phyloP scores from a whole-genome alignment of 306 rosid species.

The Prunus dulcis region DNA sequence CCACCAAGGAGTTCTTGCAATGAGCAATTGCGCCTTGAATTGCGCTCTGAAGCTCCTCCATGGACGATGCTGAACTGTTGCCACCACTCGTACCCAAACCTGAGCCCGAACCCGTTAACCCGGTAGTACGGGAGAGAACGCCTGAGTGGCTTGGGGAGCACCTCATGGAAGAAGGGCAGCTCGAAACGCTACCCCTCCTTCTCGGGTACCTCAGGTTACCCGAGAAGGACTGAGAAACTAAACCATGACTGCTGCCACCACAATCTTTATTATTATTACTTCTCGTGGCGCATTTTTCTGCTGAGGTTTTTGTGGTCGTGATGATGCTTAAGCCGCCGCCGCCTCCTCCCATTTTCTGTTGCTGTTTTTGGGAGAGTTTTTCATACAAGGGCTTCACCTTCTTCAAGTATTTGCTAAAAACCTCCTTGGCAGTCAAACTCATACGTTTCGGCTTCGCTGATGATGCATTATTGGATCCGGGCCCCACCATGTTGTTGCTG shows the following conservation, averaged over 20 bases:
- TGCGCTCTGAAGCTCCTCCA: conserved; percentile 95
- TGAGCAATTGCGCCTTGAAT: conserved; percentile 97
- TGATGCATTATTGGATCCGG: conserved; percentile 22
- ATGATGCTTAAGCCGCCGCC: background rate
- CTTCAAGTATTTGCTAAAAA: conserved; percentile 68
- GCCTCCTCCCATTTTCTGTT: conserved; percentile 28
- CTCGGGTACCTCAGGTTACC: conserved; percentile 79
- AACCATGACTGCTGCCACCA: conserved; percentile 2
- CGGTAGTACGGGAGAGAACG: conserved; percentile 38
- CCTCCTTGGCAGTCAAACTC: conserved; percentile 69
- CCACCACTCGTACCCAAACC: conserved; percentile 10
- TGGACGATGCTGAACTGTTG: conserved; percentile 28
- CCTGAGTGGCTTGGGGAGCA: conserved; percentile 89
- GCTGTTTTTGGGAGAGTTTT: conserved; percentile 54
- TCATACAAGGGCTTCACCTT: conserved; percentile 86
- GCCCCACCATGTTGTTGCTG: background rate
- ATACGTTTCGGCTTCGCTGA: conserved; percentile 54
- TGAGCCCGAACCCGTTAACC: conserved; percentile 9
- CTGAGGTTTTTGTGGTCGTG: background rate
- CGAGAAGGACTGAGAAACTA: conserved; percentile 72
- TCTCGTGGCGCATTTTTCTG: background rate
- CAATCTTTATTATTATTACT: conserved; percentile 22
- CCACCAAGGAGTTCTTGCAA: conserved; percentile 78
- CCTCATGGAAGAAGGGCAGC: conserved; percentile 89
- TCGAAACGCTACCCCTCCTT: conserved; percentile 56